Evolutionary conservation across 352 stramenopile genomes (phyloP), one percentile per base, ranked within the genome.

Genomic region (Globisporangium middletonii): DNA sequence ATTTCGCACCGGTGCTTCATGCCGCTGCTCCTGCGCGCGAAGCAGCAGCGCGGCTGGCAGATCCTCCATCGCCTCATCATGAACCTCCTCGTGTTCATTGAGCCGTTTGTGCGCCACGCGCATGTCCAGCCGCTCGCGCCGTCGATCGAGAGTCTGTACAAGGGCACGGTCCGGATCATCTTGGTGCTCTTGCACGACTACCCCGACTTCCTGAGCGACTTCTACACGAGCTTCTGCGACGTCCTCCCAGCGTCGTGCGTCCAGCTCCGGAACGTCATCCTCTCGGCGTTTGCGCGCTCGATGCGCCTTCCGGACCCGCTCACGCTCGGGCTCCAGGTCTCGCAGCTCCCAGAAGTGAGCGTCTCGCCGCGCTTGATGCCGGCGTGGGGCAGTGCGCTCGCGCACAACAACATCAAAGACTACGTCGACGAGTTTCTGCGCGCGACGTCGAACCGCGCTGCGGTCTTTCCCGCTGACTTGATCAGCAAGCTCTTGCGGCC

Each of bases 131-230:
- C 78, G 19, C 75, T 99, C 52, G 88, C 83, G 33, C 80, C 95
- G 53, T 89, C 95, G 18, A 92, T 99, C 41, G 90, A 93, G 18
- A 80, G 91, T 53, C 79, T 99, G 53, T 99, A 99, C 81, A 98
- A 99, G 75, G 97, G 97, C 59, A 91, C 90, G n/a, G 77, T 99
- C 19, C 94, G 97, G 58, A 97, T 99, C 47, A 86, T 99, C 49
- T 64, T 99, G 43, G 96, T 99, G 57, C 72, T 99, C 18, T 73
- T 99, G 53, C 97, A 99, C 70, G 97, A 99, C 71, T 99, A 99
- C 69, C 97, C 97, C 12, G 93, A 98, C 61, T 99, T 99, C 65
- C 63, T 99, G 28, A 93, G 87, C 62, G 96, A 97, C 54, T 99
- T 99, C 69, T 98, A 99, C 77, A 86, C 98, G 49, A 98, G 89